Percentiles rank a stretch among this genome's conserved stretches.
Evolutionary conservation across 768 basidiomycete genomes (phyloP).

Genomic region (Omphalotus guepiniiformis): DNA sequence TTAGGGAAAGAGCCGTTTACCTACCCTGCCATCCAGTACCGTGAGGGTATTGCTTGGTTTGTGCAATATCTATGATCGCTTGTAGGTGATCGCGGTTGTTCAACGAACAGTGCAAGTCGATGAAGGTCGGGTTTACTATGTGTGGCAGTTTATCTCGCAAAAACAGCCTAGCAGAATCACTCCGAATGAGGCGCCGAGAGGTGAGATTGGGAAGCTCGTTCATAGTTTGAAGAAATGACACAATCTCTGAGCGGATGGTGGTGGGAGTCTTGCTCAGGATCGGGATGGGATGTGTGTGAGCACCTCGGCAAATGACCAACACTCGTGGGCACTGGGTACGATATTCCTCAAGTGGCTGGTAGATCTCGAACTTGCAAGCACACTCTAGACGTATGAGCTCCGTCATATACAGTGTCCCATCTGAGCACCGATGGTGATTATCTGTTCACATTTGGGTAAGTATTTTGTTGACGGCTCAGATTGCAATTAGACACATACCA

Average conservation of each 20-base stretch:
- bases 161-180: slow-evolving; percentile 10
- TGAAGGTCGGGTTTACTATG: slow-evolving; percentile 10
- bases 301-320: slow-evolving; percentile 13
- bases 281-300: slow-evolving; percentile 20
- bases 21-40: slow-evolving; percentile 18
- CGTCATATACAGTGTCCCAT: not conserved
- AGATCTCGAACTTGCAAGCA: slow-evolving; percentile 5
- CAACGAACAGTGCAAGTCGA: too few species aligned
- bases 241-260: not conserved
- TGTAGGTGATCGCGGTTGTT: slow-evolving; percentile 16
- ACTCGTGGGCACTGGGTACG: slow-evolving; percentile 14
- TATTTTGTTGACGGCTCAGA: not conserved
- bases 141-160: slow-evolving; percentile 7
- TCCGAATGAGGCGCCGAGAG: slow-evolving; percentile 12
- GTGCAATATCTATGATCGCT: slow-evolving; percentile 12
- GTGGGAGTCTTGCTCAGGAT: slow-evolving; percentile 16
- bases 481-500: slow-evolving; percentile 7
- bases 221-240: slow-evolving; percentile 8
- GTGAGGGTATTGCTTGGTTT: slow-evolving; percentile 2
- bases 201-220: slow-evolving; percentile 18
- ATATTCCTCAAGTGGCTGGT: slow-evolving; percentile 13
- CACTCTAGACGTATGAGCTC: slow-evolving; percentile 12
- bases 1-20: not conserved
- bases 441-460: not conserved
- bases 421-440: not conserved